Evolutionary conservation across 345 rosid genomes (phyloP).

Genomic region (Cardamine chenopodiifolia): DNA sequence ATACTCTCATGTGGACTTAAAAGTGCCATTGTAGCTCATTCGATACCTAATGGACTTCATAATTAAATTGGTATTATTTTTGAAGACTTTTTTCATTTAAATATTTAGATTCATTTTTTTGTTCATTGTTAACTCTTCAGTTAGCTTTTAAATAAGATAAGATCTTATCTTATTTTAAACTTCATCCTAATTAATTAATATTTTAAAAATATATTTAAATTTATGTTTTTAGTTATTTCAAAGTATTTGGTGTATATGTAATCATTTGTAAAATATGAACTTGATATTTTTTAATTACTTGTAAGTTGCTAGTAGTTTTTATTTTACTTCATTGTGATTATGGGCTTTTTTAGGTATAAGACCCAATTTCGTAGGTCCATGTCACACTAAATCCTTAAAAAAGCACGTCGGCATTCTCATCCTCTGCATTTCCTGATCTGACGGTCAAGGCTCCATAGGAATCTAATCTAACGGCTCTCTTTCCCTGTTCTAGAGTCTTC

Average conservation of each 20-base stretch:
- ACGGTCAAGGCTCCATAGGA: slow-evolving; percentile 39
- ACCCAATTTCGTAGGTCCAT: slow-evolving; percentile 45
- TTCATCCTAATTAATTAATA: not conserved
- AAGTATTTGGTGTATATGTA: not conserved
- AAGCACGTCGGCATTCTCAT: slow-evolving; percentile 20
- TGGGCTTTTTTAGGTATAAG: slow-evolving; percentile 18
- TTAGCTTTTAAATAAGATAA: not conserved
- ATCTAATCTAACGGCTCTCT: slow-evolving; percentile 55
- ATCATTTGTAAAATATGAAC: not conserved
- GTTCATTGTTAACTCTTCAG: not conserved
- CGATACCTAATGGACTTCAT: slow-evolving; percentile 32
- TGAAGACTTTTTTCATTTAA: not conserved
- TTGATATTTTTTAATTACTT: slow-evolving; percentile 11
- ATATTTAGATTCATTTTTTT: not conserved
- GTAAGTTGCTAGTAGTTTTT: not conserved
- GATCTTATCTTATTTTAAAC: not conserved
- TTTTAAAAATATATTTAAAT: not conserved
- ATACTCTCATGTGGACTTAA: slow-evolving; percentile 38
- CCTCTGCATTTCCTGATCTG: slow-evolving; percentile 22
- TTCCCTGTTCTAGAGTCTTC: slow-evolving; percentile 68
- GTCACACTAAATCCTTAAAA: slow-evolving; percentile 23
- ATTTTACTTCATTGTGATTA: not conserved
- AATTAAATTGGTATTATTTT: slow-evolving; percentile 23
- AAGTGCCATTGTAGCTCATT: slow-evolving; percentile 31
- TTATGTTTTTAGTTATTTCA: no score